phyloP scores from a whole-genome alignment of 2,329 filamentous ascomycete genomes.

The Cladosporium halotolerans region DNA sequence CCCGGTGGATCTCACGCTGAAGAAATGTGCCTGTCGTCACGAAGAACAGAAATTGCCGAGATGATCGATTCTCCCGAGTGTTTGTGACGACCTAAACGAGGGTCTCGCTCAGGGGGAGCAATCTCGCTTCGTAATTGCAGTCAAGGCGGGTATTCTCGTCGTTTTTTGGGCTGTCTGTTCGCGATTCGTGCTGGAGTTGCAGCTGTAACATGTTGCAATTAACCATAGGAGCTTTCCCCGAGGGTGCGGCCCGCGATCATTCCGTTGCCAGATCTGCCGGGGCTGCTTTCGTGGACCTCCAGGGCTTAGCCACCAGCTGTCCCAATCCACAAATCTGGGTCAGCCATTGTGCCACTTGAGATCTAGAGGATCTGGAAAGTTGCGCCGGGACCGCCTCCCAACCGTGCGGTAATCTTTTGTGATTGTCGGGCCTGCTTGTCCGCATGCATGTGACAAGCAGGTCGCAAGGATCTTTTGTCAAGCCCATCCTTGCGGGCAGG shows the following conservation, averaged over 20 bases:
- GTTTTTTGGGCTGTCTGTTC: no score
- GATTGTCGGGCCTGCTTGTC: neutral
- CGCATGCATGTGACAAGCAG: conserved; percentile 1
- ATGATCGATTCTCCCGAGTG: no score
- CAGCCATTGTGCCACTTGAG: conserved; percentile 3
- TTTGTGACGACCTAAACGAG: no score
- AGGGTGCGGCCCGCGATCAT: conserved; percentile 8
- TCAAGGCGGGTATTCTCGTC: no score
- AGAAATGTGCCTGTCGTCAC: neutral
- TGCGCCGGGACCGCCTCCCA: neutral
- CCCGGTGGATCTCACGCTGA: conserved; percentile 2
- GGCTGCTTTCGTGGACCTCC: neutral
- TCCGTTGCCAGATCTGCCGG: conserved; percentile 4
- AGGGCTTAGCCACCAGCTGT: conserved; percentile 5
- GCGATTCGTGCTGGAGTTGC: no score
- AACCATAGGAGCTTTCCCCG: neutral
- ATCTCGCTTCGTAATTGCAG: no score
- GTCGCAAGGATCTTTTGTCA: neutral
- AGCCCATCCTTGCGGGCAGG: neutral
- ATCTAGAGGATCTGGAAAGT: conserved; percentile 9
- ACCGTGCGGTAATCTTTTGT: conserved; percentile 3
- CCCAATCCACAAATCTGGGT: conserved; percentile 10
- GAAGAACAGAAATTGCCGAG: no score
- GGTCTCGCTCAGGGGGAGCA: no score
- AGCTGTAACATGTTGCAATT: no score